Evolutionary conservation across 352 stramenopile genomes (phyloP).

Genomic region (Peronospora tabacina): DNA sequence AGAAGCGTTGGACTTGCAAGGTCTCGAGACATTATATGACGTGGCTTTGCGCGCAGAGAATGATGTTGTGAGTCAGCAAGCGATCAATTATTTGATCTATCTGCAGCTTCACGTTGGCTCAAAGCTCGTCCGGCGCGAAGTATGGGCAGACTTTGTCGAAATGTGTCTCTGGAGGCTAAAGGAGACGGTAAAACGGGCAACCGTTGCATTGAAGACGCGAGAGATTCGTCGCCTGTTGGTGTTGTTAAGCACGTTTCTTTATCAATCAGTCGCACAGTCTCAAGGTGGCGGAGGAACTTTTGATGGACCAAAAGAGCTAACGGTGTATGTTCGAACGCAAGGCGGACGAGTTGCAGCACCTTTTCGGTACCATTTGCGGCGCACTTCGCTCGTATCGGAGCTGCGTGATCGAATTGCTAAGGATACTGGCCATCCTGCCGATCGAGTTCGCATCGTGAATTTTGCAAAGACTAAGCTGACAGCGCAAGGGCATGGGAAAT

Average conservation of each 20-base stretch:
- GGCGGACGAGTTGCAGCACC: slow-evolving; percentile 50
- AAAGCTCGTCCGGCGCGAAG: slow-evolving; percentile 59
- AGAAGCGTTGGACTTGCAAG: slow-evolving; percentile 53
- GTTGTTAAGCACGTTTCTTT: slow-evolving; percentile 71
- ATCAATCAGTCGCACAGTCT: slow-evolving; percentile 46
- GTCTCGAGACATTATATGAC: slow-evolving; percentile 52
- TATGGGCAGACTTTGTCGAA: slow-evolving; percentile 58
- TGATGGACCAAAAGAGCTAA: slow-evolving; percentile 47
- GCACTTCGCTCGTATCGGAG: slow-evolving; percentile 53
- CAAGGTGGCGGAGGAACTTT: slow-evolving; percentile 22
- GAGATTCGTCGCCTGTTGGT: slow-evolving; percentile 48
- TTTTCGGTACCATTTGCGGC: slow-evolving; percentile 49
- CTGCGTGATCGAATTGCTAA: slow-evolving; percentile 57
- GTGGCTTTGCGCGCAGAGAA: slow-evolving; percentile 35
- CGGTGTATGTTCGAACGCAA: slow-evolving; percentile 62
- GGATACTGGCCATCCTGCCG: slow-evolving; percentile 52
- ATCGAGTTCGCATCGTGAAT: slow-evolving; percentile 61
- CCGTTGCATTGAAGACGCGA: slow-evolving; percentile 19
- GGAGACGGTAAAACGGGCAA: slow-evolving; percentile 26
- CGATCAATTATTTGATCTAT: slow-evolving; percentile 63
- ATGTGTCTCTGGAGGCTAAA: slow-evolving; percentile 40
- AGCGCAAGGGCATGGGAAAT: slow-evolving; percentile 54
- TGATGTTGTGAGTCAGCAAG: slow-evolving; percentile 41
- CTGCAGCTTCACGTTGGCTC: slow-evolving; percentile 59
- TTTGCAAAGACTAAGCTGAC: slow-evolving; percentile 66